Conservation (phyloP, 306 rosid species). For the Dryas octopetala region DNA sequence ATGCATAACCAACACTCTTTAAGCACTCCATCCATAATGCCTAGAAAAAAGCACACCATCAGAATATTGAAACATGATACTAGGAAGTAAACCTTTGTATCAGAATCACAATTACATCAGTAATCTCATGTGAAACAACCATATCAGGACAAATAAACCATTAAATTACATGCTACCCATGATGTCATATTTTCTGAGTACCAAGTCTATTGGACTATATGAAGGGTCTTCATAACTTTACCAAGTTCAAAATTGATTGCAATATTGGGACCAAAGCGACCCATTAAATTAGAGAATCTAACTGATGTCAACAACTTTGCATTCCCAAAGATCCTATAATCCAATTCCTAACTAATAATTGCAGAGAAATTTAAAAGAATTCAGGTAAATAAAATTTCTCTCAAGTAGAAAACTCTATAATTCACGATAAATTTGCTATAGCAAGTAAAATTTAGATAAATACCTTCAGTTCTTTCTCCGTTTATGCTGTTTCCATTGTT, state of each 20-base stretch:
- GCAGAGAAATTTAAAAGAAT: not conserved
- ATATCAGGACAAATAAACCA: no score
- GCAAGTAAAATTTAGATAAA: not conserved
- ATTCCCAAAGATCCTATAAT: not conserved
- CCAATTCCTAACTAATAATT: not conserved
- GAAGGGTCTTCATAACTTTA: not conserved
- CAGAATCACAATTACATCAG: not conserved
- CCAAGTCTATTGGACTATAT: not conserved
- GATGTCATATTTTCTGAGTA: not conserved
- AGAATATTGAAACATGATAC: not conserved
- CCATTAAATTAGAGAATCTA: not conserved
- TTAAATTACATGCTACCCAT: not conserved
- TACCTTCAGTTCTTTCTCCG: slow-evolving; percentile 35
- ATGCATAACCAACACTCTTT: not conserved
- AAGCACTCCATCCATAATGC: not conserved
- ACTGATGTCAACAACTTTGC: not conserved
- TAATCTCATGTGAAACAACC: not conserved
- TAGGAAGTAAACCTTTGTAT: not conserved
- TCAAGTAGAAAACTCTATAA: not conserved
- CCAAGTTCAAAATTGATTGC: not conserved
- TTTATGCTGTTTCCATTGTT: slow-evolving; percentile 44
- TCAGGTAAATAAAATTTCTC: not conserved
- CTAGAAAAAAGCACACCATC: not conserved
- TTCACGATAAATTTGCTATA: not conserved
- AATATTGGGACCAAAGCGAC: no score